Evolutionary conservation across 257 asterid genomes (phyloP).

Genomic region (Knoxia roxburghii): DNA sequence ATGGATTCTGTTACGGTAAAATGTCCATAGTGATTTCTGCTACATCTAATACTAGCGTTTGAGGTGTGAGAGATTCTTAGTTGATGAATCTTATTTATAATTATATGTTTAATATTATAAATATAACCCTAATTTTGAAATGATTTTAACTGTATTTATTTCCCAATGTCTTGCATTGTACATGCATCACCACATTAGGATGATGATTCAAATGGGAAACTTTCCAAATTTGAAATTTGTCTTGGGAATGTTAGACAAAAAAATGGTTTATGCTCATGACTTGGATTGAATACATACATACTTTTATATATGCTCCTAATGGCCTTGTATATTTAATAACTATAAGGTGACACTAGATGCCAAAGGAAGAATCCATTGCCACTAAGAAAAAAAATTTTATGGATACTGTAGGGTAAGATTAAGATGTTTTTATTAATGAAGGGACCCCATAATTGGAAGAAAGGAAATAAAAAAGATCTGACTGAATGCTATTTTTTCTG

Average conservation of each 20-base stretch:
- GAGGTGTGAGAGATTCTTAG: too few species aligned
- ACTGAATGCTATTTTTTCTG: constrained; percentile 15
- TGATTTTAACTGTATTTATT: too few species aligned
- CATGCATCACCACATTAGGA: neutral
- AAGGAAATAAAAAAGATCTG: neutral
- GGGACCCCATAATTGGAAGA: constrained; percentile 25
- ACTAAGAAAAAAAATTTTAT: constrained; percentile 7
- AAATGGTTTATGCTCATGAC: neutral
- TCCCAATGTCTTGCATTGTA: constrained; percentile 1
- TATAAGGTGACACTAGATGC: constrained; percentile 6
- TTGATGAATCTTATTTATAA: too few species aligned
- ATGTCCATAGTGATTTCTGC: too few species aligned
- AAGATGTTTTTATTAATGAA: constrained; percentile 3
- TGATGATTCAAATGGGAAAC: neutral
- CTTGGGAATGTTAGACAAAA: neutral
- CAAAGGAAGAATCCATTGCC: constrained; percentile 17
- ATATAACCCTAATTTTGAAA: too few species aligned
- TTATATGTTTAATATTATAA: too few species aligned
- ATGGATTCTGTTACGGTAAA: too few species aligned
- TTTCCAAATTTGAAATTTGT: neutral
- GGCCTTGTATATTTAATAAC: neutral
- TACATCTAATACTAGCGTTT: too few species aligned
- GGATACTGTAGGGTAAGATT: constrained; percentile 23
- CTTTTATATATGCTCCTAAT: neutral
- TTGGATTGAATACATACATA: constrained; percentile 8